phyloP scores from a whole-genome alignment of 257 asterid species.

The Solanum ossicruentum region DNA sequence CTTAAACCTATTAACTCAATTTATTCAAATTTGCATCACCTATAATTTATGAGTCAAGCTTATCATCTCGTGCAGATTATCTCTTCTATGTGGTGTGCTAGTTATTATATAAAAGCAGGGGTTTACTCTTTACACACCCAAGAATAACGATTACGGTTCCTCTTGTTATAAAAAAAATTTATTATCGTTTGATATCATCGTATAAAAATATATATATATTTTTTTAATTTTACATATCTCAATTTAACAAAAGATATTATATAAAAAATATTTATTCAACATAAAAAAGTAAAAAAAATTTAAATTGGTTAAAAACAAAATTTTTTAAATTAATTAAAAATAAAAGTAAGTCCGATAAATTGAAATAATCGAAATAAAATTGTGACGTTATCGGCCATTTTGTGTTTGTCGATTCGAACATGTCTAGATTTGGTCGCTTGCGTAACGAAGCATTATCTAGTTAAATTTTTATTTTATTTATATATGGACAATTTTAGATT shows the following conservation, averaged over 20 bases:
- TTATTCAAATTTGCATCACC: neutral
- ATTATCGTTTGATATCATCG: too few relatives aligned
- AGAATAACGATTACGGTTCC: too few relatives aligned
- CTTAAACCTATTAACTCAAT: accelerated
- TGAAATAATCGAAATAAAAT: neutral
- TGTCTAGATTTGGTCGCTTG: neutral
- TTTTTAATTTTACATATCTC: neutral
- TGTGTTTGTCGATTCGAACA: neutral
- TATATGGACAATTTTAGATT: neutral
- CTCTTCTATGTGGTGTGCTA: too few relatives aligned
- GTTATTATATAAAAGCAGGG: too few relatives aligned
- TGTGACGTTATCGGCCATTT: neutral
- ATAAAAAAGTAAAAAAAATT: too few relatives aligned
- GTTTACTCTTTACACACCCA: too few relatives aligned
- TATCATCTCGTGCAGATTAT: too few relatives aligned
- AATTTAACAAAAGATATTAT: neutral
- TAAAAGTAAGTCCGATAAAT: neutral
- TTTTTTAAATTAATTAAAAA: neutral
- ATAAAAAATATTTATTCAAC: too few relatives aligned
- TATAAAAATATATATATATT: neutral
- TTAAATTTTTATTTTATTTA: neutral
- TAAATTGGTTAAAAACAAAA: too few relatives aligned
- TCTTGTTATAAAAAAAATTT: too few relatives aligned
- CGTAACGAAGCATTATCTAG: neutral
- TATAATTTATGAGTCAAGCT: neutral